Evolutionary conservation across 2,329 filamentous ascomycete species (phyloP).

Genomic region (Proliferodiscus dingleyae): DNA sequence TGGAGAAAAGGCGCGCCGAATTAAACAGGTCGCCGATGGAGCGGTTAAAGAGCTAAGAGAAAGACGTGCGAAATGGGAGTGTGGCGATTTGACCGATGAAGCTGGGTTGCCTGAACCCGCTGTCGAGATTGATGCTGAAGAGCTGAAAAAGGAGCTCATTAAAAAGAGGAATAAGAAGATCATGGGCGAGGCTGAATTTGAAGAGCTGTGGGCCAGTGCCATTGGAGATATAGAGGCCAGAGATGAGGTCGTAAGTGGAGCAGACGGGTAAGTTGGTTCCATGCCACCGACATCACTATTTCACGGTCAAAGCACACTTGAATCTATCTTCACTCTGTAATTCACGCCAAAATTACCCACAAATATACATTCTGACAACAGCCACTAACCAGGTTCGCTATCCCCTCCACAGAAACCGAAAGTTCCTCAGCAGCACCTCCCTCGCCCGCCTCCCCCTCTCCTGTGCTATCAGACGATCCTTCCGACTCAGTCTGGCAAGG

Average conservation of each 20-base stretch:
- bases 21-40: constrained; percentile 82
- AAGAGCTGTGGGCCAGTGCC: constrained; percentile 75
- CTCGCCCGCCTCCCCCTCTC: constrained; percentile 85
- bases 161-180: constrained; percentile 75
- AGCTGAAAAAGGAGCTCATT: constrained; percentile 72
- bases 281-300: not conserved
- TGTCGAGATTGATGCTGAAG: constrained; percentile 60
- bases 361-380: constrained; percentile 47
- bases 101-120: constrained; percentile 54
- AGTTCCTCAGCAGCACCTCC: constrained; percentile 75
- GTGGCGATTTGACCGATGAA: constrained; percentile 64
- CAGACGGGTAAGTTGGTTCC: constrained; percentile 46
- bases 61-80: constrained; percentile 84
- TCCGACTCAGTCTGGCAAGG: constrained; percentile 77
- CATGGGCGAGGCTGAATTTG: constrained; percentile 84
- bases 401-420: constrained; percentile 67
- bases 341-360: constrained; percentile 31
- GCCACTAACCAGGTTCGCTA: constrained; percentile 81
- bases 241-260: constrained; percentile 53
- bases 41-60: constrained; percentile 83
- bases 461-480: constrained; percentile 73
- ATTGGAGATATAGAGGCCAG: constrained; percentile 64
- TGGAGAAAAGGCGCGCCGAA: constrained; percentile 81
- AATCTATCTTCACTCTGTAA: constrained; percentile 21
- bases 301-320: constrained; percentile 8